These are phyloP conservation scores for Penicillium steckii DNA, from an alignment of 495 filamentous ascomycete genomes.

Conservation along the genomic window DNA sequence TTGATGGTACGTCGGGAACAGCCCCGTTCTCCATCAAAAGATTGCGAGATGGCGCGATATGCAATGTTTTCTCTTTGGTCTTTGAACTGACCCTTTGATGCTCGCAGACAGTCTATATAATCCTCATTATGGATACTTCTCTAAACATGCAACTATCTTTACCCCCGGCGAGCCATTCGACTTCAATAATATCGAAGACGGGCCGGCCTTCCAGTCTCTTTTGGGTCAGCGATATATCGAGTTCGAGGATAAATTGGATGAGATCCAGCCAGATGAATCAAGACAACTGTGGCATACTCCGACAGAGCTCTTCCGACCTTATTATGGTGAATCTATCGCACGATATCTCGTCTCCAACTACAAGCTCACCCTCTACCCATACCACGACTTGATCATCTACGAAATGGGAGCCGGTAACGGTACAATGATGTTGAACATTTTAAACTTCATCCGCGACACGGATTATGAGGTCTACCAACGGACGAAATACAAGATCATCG, in stretches of 20 bases:
- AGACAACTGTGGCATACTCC: conserved; percentile 98
- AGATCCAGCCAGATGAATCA: conserved; percentile 62
- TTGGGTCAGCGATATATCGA: conserved; percentile 78
- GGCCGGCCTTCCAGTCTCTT: conserved; percentile 73
- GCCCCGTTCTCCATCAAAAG: background rate
- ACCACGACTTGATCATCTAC: conserved; percentile 97
- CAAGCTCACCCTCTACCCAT: conserved; percentile 88
- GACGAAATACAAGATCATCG: conserved; percentile 92
- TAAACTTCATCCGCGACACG: conserved; percentile 90
- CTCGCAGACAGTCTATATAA: conserved; percentile 89
- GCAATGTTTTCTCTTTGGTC: background rate
- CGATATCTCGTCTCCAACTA: conserved; percentile 95
- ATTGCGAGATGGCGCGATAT: conserved; percentile 1
- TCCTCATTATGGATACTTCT: conserved; percentile 96
- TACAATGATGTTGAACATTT: conserved; percentile 95
- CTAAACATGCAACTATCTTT: conserved; percentile 96
- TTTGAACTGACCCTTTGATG: conserved; percentile 8
- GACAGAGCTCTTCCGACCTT: conserved; percentile 93
- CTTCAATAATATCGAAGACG: conserved; percentile 77
- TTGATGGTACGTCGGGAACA: conserved; percentile 67
- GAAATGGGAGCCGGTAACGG: conserved; percentile 98
- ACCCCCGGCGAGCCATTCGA: conserved; percentile 89
- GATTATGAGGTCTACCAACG: conserved; percentile 92
- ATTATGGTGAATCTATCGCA: conserved; percentile 95
- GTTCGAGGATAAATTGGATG: conserved; percentile 88